Percentiles rank a stretch among this genome's conserved stretches.
Conservation (phyloP, 2,329 filamentous ascomycete species). For the Fusarium staphyleae region DNA sequence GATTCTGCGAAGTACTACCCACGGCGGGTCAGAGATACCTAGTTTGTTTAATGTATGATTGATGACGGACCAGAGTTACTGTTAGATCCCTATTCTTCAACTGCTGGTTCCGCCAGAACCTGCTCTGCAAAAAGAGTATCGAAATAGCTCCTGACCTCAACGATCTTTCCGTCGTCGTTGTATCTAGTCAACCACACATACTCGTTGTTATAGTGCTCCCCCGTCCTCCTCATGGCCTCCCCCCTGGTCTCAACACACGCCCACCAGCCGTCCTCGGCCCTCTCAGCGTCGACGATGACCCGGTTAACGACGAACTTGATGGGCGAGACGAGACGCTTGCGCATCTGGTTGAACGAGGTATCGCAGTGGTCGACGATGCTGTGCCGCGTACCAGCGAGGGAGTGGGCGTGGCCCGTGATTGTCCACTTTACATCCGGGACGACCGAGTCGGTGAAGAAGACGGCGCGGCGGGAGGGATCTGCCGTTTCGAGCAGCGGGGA, state of each 20-base stretch:
- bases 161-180: constrained; percentile 34
- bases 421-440: constrained; percentile 30
- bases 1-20: constrained; percentile 36
- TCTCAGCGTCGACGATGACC: constrained; percentile 35
- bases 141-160: constrained; percentile 37
- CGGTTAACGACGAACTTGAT: constrained; percentile 33
- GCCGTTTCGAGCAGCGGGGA: constrained; percentile 29
- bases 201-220: constrained; percentile 37
- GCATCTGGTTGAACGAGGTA: constrained; percentile 24
- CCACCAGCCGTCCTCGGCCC: constrained; percentile 34
- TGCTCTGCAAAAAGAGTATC: constrained; percentile 33
- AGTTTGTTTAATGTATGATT: constrained; percentile 42
- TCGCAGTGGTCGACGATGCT: constrained; percentile 11
- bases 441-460: constrained; percentile 26
- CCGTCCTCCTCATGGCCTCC: constrained; percentile 29
- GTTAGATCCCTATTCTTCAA: background rate
- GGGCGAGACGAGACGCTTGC: constrained; percentile 26
- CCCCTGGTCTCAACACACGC: constrained; percentile 33
- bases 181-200: constrained; percentile 38
- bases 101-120: constrained; percentile 19
- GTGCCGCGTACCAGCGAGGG: constrained; percentile 33
- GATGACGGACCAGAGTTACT: constrained; percentile 21
- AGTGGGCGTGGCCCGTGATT: constrained; percentile 36
- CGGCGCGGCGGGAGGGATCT: constrained; percentile 16
- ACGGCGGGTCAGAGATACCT: constrained; percentile 38